Percentiles rank a stretch among this genome's conserved stretches.
Conservation (phyloP, 2,329 filamentous ascomycete genomes). For the Pseudopyricularia cyperi region DNA sequence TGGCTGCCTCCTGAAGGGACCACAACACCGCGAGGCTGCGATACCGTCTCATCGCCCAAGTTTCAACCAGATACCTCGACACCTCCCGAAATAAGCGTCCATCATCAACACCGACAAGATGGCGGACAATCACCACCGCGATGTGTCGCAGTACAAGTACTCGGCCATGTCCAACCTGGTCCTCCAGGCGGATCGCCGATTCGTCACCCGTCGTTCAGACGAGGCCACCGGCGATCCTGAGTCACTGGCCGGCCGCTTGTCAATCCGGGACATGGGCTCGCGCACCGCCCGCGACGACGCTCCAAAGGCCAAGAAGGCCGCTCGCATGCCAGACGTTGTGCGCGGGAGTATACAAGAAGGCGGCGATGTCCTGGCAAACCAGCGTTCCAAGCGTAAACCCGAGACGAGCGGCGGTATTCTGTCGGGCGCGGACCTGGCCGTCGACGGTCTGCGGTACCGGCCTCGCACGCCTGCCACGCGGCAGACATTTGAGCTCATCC, state of each 20-base stretch:
- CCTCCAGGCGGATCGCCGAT: slow-evolving; percentile 96
- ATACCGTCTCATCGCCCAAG: background rate
- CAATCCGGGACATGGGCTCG: slow-evolving; percentile 87
- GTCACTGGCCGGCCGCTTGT: slow-evolving; percentile 87
- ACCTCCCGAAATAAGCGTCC: background rate
- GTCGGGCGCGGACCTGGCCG: slow-evolving; percentile 69
- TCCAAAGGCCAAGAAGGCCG: slow-evolving; percentile 62
- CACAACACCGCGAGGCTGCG: background rate
- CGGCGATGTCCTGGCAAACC: slow-evolving; percentile 54
- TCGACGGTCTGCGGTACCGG: slow-evolving; percentile 86
- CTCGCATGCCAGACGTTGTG: slow-evolving; percentile 56
- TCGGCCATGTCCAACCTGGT: slow-evolving; percentile 99
- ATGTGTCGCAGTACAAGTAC: slow-evolving; percentile 98
- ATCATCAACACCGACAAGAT: slow-evolving; percentile 33
- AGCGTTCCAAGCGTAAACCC: slow-evolving; percentile 78
- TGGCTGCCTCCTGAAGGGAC: slow-evolving; percentile 1
- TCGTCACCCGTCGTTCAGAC: slow-evolving; percentile 82
- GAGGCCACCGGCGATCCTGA: slow-evolving; percentile 96
- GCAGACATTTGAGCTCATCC: slow-evolving; percentile 86
- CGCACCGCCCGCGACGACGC: slow-evolving; percentile 67
- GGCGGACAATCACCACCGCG: slow-evolving; percentile 55
- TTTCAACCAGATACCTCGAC: background rate
- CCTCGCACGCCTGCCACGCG: slow-evolving; percentile 84
- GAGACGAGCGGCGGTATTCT: slow-evolving; percentile 61
- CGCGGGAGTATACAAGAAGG: slow-evolving; percentile 67